Percentiles rank a stretch among this genome's conserved stretches.
Conservation (phyloP, 2,329 filamentous ascomycete genomes). For the Drechslera avenae region DNA sequence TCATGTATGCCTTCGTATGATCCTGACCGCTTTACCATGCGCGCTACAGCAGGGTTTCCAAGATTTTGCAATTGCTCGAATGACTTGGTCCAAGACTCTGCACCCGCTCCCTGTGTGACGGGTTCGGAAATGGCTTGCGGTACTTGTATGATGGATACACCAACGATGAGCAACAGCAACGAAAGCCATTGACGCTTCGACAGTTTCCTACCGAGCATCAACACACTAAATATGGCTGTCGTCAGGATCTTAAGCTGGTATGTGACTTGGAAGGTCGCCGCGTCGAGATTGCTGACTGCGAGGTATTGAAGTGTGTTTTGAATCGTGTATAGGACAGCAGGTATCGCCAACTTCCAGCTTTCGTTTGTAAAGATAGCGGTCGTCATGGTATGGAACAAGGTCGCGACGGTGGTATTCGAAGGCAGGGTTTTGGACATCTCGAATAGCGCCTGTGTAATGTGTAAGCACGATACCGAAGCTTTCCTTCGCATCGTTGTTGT, state of each 20-base stretch:
- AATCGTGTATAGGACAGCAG: slow-evolving; percentile 84
- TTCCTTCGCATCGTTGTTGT: background rate
- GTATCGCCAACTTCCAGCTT: slow-evolving; percentile 92
- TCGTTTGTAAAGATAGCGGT: slow-evolving; percentile 84
- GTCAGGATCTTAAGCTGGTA: slow-evolving; percentile 95
- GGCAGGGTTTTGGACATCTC: slow-evolving; percentile 80
- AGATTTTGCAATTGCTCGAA: slow-evolving; percentile 75
- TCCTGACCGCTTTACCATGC: slow-evolving; percentile 69
- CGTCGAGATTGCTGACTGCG: slow-evolving; percentile 86
- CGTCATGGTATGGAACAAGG: slow-evolving; percentile 79
- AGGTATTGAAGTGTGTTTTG: slow-evolving; percentile 95
- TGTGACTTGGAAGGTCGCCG: slow-evolving; percentile 89
- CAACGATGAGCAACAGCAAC: slow-evolving; percentile 76
- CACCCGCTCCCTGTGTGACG: slow-evolving; percentile 61
- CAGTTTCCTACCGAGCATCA: slow-evolving; percentile 73
- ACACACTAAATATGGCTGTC: slow-evolving; percentile 83
- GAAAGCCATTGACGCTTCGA: slow-evolving; percentile 78
- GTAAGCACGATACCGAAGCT: background rate
- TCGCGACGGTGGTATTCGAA: slow-evolving; percentile 77
- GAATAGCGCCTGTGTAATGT: slow-evolving; percentile 66
- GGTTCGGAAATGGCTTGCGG: slow-evolving; percentile 64
- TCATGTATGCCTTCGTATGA: slow-evolving; percentile 87
- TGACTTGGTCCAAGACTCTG: slow-evolving; percentile 77
- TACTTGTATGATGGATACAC: slow-evolving; percentile 84
- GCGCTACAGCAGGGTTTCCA: slow-evolving; percentile 56